Conservation (phyloP, 345 rosid genomes). For the Nephelium lappaceum region DNA sequence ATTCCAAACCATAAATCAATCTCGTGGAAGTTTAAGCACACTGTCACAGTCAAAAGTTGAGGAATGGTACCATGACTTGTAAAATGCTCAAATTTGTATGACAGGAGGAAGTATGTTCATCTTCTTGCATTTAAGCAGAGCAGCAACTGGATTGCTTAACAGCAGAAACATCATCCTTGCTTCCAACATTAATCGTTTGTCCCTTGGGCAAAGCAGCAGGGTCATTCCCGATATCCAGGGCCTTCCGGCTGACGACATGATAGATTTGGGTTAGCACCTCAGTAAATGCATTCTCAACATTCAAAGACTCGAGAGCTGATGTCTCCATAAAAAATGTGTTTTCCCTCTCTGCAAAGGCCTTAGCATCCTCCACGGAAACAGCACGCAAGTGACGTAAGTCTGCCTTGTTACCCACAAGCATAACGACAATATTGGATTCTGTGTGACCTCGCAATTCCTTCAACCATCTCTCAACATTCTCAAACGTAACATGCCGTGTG, state of each 20-base stretch:
- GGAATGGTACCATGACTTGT: not conserved
- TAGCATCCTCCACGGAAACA: slow-evolving; percentile 70
- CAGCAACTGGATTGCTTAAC: slow-evolving; percentile 77
- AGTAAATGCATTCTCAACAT: slow-evolving; percentile 83
- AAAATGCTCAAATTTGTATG: not conserved
- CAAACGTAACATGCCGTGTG: slow-evolving; percentile 80
- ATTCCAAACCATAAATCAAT: not conserved
- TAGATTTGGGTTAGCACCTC: slow-evolving; percentile 79
- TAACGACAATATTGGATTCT: slow-evolving; percentile 74
- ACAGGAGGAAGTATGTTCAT: not conserved
- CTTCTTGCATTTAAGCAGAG: slow-evolving; percentile 35
- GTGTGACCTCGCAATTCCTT: slow-evolving; percentile 91
- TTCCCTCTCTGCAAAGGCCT: slow-evolving; percentile 72
- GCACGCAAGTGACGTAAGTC: slow-evolving; percentile 83
- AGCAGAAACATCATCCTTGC: slow-evolving; percentile 74
- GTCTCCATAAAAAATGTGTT: slow-evolving; percentile 86
- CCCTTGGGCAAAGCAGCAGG: slow-evolving; percentile 71
- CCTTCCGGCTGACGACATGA: slow-evolving; percentile 73
- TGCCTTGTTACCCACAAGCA: slow-evolving; percentile 93
- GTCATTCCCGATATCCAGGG: slow-evolving; percentile 64
- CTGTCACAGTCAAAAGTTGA: not conserved
- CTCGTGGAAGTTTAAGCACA: slow-evolving; percentile 6
- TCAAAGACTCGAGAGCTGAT: slow-evolving; percentile 81
- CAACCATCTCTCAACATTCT: slow-evolving; percentile 89
- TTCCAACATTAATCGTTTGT: slow-evolving; percentile 63